Evolutionary conservation across 345 rosid genomes (phyloP).

Genomic region (Gossypium australe): DNA sequence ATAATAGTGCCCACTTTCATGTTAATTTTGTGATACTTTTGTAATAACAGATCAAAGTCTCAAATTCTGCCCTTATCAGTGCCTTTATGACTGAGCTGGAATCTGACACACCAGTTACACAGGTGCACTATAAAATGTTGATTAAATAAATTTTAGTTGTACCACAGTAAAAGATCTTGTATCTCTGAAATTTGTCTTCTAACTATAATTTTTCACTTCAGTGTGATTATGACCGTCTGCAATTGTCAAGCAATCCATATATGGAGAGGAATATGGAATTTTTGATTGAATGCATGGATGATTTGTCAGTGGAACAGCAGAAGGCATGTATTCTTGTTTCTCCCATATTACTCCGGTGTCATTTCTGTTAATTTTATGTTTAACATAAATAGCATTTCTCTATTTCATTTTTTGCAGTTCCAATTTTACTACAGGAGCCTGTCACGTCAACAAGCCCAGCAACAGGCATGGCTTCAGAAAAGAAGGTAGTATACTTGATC

Average conservation of each 20-base stretch:
- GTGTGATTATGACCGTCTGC: slow-evolving; percentile 94
- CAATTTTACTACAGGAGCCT: slow-evolving; percentile 80
- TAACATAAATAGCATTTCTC: slow-evolving; percentile 1
- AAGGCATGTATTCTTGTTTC: slow-evolving; percentile 46
- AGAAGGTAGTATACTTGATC: slow-evolving; percentile 52
- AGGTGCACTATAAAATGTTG: slow-evolving; percentile 37
- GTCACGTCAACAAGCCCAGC: slow-evolving; percentile 95
- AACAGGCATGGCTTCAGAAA: slow-evolving; percentile 99
- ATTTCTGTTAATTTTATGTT: background rate
- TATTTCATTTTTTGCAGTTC: slow-evolving; percentile 41
- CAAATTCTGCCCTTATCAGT: slow-evolving; percentile 95
- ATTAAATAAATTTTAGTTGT: background rate
- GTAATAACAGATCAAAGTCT: slow-evolving; percentile 75
- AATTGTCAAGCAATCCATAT: slow-evolving; percentile 73
- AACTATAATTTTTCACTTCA: slow-evolving; percentile 19
- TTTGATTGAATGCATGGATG: slow-evolving; percentile 98
- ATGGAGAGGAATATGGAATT: slow-evolving; percentile 91
- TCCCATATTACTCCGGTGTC: background rate
- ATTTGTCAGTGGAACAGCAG: slow-evolving; percentile 81
- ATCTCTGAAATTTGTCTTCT: background rate
- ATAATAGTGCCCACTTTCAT: background rate
- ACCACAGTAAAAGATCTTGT: background rate
- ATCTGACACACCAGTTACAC: slow-evolving; percentile 80
- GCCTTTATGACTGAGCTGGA: slow-evolving; percentile 97
- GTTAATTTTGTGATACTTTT: slow-evolving; percentile 1